Percentiles rank a stretch among this genome's conserved stretches.
phyloP scores from a whole-genome alignment of 106 monocot species.

The Platanthera zijinensis region DNA sequence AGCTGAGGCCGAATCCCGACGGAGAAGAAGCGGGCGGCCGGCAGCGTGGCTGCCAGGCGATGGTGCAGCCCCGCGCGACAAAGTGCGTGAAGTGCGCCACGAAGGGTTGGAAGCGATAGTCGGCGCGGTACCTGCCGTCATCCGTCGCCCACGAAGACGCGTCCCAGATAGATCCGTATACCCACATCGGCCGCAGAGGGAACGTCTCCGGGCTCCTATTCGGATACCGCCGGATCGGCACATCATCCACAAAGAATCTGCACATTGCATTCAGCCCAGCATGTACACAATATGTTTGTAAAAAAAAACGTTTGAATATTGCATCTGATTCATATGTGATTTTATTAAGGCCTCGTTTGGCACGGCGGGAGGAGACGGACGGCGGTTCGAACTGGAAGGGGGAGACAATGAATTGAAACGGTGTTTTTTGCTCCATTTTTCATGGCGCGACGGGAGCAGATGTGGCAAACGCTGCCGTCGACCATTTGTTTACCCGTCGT shows the following conservation, averaged over 20 bases:
- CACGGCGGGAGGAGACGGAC: too few species aligned
- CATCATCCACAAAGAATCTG: conserved; percentile 52
- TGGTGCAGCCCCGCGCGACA: conserved; percentile 26
- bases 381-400: too few species aligned
- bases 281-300: not conserved
- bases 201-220: conserved; percentile 26
- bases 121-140: conserved; percentile 39
- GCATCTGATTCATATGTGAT: too few species aligned
- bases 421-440: too few species aligned
- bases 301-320: too few species aligned
- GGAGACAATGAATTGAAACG: too few species aligned
- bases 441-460: too few species aligned
- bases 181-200: conserved; percentile 46
- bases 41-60: conserved; percentile 19
- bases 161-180: conserved; percentile 58
- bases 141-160: conserved; percentile 59
- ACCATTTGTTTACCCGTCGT: too few species aligned
- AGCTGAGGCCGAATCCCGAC: conserved; percentile 25
- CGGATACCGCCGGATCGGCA: conserved; percentile 35
- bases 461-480: too few species aligned
- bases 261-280: not conserved
- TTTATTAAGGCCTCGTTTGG: too few species aligned
- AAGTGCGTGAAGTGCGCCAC: conserved; percentile 28
- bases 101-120: conserved; percentile 42
- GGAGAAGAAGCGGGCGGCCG: conserved; percentile 29